These are phyloP conservation scores for Amaranthus hypochondriacus DNA, from an alignment of 148 eudicot genomes.

Conservation along the genomic window DNA sequence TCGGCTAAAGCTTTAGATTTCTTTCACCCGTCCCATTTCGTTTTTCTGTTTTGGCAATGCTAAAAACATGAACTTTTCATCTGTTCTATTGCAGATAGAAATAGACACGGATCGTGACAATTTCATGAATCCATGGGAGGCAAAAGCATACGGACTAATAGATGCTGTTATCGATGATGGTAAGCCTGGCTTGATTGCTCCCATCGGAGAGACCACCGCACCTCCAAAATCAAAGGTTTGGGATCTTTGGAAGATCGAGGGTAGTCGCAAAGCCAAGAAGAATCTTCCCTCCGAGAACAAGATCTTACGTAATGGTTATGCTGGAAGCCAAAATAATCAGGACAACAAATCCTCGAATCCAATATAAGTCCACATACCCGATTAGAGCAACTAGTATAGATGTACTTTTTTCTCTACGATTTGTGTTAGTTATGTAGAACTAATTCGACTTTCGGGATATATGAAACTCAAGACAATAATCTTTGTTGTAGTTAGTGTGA, in stretches of 20 bases:
- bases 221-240: slow-evolving; percentile 71
- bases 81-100: slow-evolving; percentile 49
- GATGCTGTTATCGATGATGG: slow-evolving; percentile 91
- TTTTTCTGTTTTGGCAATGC: not conserved
- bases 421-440: not conserved
- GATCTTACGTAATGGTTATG: slow-evolving; percentile 33
- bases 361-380: not conserved
- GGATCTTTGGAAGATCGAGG: slow-evolving; percentile 68
- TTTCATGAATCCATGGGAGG: slow-evolving; percentile 92
- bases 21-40: not conserved
- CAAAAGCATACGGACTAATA: slow-evolving; percentile 80
- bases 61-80: not conserved
- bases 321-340: slow-evolving; percentile 19
- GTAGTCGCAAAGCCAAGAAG: slow-evolving; percentile 47
- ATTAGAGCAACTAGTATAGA: slow-evolving; percentile 4
- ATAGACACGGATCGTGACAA: slow-evolving; percentile 64
- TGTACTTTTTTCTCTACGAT: slow-evolving; percentile 2
- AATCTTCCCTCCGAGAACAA: slow-evolving; percentile 76
- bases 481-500: too few relatives aligned
- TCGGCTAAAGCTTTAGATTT: slow-evolving; percentile 3
- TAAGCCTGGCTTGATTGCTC: slow-evolving; percentile 92
- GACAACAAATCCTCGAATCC: slow-evolving; percentile 34
- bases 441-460: not conserved
- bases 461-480: not conserved
- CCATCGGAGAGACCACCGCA: slow-evolving; percentile 53